phyloP scores from a whole-genome alignment of 2,329 filamentous ascomycete species.

The Neurospora crassa region DNA sequence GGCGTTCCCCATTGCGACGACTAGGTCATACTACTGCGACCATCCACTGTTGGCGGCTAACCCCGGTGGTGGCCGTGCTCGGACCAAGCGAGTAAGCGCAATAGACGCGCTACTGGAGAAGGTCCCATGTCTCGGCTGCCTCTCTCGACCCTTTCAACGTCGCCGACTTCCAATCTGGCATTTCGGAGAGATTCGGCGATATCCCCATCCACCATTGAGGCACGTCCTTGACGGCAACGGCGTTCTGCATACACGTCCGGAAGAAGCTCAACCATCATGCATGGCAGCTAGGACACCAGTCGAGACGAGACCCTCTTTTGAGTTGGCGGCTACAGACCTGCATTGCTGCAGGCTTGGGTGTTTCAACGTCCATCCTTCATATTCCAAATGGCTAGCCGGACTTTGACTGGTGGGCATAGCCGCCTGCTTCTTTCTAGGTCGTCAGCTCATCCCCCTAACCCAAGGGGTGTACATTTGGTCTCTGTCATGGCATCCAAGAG shows the following conservation, averaged over 20 bases:
- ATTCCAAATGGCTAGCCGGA: background rate
- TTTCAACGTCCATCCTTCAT: background rate
- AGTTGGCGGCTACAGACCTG: background rate
- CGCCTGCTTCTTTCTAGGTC: background rate
- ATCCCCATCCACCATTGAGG: background rate
- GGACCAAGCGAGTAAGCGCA: background rate
- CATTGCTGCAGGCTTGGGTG: background rate
- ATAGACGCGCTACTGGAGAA: background rate
- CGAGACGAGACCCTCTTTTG: background rate
- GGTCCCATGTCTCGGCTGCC: background rate
- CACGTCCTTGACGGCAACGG: background rate
- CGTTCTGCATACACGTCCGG: background rate
- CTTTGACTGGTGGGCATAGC: background rate
- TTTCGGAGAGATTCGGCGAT: background rate
- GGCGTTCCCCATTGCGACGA: background rate
- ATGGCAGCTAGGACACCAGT: background rate
- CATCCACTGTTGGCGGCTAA: background rate
- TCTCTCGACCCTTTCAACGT: background rate
- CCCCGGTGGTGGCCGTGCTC: background rate
- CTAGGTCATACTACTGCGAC: background rate
- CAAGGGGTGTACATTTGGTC: background rate
- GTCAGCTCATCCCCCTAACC: background rate
- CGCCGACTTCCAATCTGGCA: background rate
- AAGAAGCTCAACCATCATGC: background rate
- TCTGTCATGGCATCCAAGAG: background rate